Evolutionary conservation across 2,329 filamentous ascomycete genomes (phyloP).

Genomic region (Daldinia sp.): DNA sequence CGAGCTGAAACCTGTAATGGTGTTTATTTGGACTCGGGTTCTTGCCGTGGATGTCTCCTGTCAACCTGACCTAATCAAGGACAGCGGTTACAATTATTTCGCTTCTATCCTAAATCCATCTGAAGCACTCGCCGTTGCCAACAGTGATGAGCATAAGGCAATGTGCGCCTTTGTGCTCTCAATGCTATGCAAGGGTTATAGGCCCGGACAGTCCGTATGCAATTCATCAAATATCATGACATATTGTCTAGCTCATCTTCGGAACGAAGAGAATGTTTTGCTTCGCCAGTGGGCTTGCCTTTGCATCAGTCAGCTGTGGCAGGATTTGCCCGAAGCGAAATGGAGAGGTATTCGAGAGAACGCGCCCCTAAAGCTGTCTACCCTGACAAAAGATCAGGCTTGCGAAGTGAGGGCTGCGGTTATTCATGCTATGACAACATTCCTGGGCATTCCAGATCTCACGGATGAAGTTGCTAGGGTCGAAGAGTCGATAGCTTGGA

Average conservation of each 20-base stretch:
- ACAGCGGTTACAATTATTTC: conserved; percentile 97
- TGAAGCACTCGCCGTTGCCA: conserved; percentile 83
- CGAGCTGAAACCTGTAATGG: conserved; percentile 97
- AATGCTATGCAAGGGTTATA: conserved; percentile 96
- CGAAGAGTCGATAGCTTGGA: conserved; percentile 89
- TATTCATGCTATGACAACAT: conserved; percentile 91
- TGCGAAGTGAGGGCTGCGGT: conserved; percentile 94
- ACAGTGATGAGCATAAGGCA: conserved; percentile 92
- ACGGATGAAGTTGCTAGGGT: conserved; percentile 90
- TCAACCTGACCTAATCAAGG: conserved; percentile 92
- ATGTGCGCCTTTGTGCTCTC: conserved; percentile 99
- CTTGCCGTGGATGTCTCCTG: conserved; percentile 94
- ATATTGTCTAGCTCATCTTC: conserved; percentile 83
- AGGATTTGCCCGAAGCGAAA: conserved; percentile 89
- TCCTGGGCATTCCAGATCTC: conserved; percentile 90
- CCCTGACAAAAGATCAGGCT: conserved; percentile 82
- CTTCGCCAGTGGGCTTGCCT: conserved; percentile 95
- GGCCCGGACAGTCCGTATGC: conserved; percentile 89
- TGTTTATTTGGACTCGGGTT: conserved; percentile 98
- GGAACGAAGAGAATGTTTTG: conserved; percentile 86
- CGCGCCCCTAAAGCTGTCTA: conserved; percentile 82
- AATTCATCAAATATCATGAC: conserved; percentile 90
- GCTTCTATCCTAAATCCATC: conserved; percentile 88
- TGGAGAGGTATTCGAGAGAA: conserved; percentile 93
- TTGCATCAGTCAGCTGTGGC: conserved; percentile 94